phyloP scores from a whole-genome alignment of 225 moss, liverwort and hornwort species.

The Marchantia polymorpha region DNA sequence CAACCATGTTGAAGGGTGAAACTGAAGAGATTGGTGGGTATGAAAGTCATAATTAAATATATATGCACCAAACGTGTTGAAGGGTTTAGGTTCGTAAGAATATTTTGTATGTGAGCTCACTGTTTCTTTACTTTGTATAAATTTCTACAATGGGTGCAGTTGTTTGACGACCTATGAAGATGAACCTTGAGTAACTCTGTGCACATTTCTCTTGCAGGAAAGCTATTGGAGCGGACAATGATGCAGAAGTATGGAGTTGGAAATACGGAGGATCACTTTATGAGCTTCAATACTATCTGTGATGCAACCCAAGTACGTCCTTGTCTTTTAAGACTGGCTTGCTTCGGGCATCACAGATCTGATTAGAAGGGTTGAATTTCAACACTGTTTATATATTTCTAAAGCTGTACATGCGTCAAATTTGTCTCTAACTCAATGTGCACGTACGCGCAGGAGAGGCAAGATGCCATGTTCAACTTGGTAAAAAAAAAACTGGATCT shows the following conservation, averaged over 20 bases:
- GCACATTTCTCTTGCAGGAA: slow-evolving; percentile 45
- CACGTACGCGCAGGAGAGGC: slow-evolving; percentile 61
- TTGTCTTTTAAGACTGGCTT: background rate
- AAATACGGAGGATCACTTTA: slow-evolving; percentile 68
- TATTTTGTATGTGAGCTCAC: too few species aligned
- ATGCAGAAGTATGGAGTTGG: slow-evolving; percentile 80
- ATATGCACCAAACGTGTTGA: too few species aligned
- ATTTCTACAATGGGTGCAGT: background rate
- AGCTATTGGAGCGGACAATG: slow-evolving; percentile 85
- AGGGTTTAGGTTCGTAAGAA: too few species aligned
- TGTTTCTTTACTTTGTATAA: too few species aligned
- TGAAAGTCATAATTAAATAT: background rate
- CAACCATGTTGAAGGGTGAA: slow-evolving; percentile 96
- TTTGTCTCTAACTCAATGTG: background rate
- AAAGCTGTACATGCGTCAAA: background rate
- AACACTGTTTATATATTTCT: background rate
- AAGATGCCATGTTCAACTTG: slow-evolving; percentile 90
- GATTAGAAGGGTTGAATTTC: background rate
- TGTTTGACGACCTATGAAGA: background rate
- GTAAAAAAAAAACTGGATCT: slow-evolving; percentile 77
- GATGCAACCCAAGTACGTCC: slow-evolving; percentile 81
- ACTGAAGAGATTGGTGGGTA: slow-evolving; percentile 73
- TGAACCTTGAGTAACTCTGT: background rate
- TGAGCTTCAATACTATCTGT: slow-evolving; percentile 99
- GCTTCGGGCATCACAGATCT: background rate